These are phyloP conservation scores for Geum urbanum DNA, from an alignment of 306 rosid genomes.

Conservation along the genomic window DNA sequence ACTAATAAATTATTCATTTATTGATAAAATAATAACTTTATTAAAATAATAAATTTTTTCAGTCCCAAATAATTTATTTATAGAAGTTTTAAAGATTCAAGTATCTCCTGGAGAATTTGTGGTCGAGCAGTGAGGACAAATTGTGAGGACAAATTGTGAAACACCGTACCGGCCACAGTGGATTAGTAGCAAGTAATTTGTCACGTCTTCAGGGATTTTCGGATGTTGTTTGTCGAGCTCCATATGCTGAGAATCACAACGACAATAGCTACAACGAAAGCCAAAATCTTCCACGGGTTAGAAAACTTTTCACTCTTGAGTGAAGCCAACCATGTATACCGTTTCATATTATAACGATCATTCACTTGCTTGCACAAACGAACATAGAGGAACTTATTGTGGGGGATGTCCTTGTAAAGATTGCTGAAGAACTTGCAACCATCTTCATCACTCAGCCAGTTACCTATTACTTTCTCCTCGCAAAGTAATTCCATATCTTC, in stretches of 20 bases:
- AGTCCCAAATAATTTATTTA: too few species aligned
- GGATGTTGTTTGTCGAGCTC: not conserved
- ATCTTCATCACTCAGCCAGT: constrained; percentile 10
- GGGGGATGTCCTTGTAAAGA: constrained; percentile 11
- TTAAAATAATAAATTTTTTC: too few species aligned
- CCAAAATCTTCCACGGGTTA: constrained; percentile 18
- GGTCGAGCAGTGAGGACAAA: too few species aligned
- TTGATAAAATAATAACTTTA: too few species aligned
- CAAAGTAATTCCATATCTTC: constrained; percentile 7
- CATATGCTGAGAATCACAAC: not conserved
- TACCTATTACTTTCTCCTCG: not conserved
- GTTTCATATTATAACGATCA: fast-evolving
- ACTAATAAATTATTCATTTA: too few species aligned
- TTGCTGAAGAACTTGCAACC: constrained; percentile 9
- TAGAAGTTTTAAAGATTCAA: too few species aligned
- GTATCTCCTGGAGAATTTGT: too few species aligned
- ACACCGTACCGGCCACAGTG: too few species aligned
- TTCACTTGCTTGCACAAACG: not conserved
- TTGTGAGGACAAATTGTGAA: too few species aligned
- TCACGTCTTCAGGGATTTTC: not conserved
- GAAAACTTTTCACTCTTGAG: constrained; percentile 2
- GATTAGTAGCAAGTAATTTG: too few species aligned
- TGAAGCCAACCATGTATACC: not conserved
- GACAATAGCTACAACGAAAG: not conserved
- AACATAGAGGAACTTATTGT: not conserved